Evolutionary conservation across 202 grass and related monocot species (phyloP).

Genomic region (Schoenoplectus triqueter): DNA sequence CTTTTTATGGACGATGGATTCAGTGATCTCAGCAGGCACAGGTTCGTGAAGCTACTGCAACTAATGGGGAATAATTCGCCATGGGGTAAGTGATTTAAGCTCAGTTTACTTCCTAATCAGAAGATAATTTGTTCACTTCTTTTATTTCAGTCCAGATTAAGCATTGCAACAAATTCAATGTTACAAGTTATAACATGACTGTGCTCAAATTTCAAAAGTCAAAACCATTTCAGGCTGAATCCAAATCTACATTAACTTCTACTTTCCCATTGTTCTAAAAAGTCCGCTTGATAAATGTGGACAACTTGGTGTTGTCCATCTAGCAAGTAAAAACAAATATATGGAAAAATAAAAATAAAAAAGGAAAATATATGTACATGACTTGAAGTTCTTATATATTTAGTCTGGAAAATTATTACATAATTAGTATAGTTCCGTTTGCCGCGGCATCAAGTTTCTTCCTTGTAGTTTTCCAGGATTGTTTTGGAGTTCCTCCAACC

Average conservation of each 20-base stretch:
- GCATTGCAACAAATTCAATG: neutral
- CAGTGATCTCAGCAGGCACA: conserved; percentile 2
- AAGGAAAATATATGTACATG: conserved; percentile 7
- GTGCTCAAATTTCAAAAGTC: too few relatives aligned
- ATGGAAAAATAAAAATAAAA: neutral
- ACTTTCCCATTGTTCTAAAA: neutral
- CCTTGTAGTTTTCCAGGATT: conserved; percentile 4
- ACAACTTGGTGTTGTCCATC: conserved; percentile 19
- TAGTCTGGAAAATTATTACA: conserved; percentile 1
- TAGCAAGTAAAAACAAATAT: conserved; percentile 6
- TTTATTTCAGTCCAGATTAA: conserved; percentile 3
- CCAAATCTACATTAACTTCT: neutral
- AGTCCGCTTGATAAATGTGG: conserved; percentile 15
- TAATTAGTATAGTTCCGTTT: neutral
- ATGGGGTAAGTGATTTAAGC: neutral
- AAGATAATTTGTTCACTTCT: neutral
- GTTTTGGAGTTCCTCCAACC: neutral
- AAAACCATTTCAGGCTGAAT: neutral
- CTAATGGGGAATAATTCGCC: neutral
- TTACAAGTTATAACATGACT: neutral
- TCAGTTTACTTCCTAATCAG: neutral
- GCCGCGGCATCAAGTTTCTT: neutral
- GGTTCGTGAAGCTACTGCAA: neutral
- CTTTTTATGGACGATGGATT: neutral
- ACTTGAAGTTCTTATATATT: neutral